These are phyloP conservation scores for Pichia sp. DNA, from an alignment of 1,139 yeast species.

Conservation along the genomic window DNA sequence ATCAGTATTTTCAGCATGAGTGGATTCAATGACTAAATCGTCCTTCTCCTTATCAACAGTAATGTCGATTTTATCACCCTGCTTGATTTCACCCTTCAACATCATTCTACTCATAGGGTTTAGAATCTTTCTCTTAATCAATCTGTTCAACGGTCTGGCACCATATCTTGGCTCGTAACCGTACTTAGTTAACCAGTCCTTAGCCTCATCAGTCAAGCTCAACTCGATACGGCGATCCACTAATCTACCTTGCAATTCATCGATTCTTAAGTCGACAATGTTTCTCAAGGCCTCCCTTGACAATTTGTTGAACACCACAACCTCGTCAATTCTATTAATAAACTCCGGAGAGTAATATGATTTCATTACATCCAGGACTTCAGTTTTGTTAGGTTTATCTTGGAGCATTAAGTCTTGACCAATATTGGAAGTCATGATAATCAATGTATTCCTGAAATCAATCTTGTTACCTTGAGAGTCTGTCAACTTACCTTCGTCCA, in stretches of 20 bases:
- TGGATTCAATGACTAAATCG: conserved; percentile 5
- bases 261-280: conserved; percentile 78
- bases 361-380: conserved; percentile 66
- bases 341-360: conserved; percentile 87
- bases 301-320: conserved; percentile 82
- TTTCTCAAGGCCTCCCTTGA: conserved; percentile 67
- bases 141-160: conserved; percentile 91
- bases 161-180: conserved; percentile 94
- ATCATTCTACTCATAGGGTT: conserved; percentile 82
- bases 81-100: conserved; percentile 73
- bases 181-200: conserved; percentile 69
- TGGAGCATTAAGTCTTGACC: conserved; percentile 84
- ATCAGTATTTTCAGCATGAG: neutral
- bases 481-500: conserved; percentile 91
- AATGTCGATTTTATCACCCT: conserved; percentile 56
- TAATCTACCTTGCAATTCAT: conserved; percentile 74
- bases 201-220: conserved; percentile 54
- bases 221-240: conserved; percentile 74
- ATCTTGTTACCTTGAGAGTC: conserved; percentile 93
- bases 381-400: conserved; percentile 54
- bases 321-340: conserved; percentile 87
- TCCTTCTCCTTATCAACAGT: conserved; percentile 15
- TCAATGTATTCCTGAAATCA: conserved; percentile 89
- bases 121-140: conserved; percentile 73
- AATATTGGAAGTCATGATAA: conserved; percentile 95